Base-by-base conservation (phyloP, 2,329 filamentous ascomycete species). In the Fusarium nygamai region DNA sequence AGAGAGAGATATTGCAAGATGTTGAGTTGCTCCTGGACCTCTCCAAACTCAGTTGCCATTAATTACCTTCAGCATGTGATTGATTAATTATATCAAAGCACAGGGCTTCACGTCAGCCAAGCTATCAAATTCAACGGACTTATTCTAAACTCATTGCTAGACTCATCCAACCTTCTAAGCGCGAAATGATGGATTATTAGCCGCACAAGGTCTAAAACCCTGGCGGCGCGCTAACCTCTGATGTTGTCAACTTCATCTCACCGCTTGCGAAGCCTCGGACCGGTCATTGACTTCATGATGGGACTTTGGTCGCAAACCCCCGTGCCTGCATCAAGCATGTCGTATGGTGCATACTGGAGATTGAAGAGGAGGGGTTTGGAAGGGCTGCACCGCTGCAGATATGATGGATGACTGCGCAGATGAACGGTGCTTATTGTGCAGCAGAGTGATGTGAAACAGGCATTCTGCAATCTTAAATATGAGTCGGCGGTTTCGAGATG, bases 171-270 rank as follows among this genome's bases (percentile, higher is more conserved):
- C 36, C 53, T 61, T 62, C 39, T 50, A 76, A 62, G 61, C 63
- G 71, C 67, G 48, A 54, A 61, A 62, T 63, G 62, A 54, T 44
- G 43, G 65, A 69, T 69, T 63, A 76, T 69, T 71, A 75, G 67
- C 73, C 67, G 73, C 73, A 73, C 57, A 48, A 72, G 72, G 64
- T 73, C 61, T 58, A 62, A 71, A 69, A 64, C 54, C 71, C 64
- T 64, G 71, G 60, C 63, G 63, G 44, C 50, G 47, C 66, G 67
- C 71, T 75, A 76, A 39, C 53, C 41, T 58, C 36, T 73, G 58
- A 75, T 63, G 73, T 31, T 64, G 43, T 64, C 71, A 66, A 76
- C 67, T 50, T 72, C 64, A 71, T 75, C 74, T 76, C 74, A 76
- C 74, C 74, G 74, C 74, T 68, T 63, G 54, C 43, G 51, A 61